Evolutionary conservation across 1,284 basidiomycete species (phyloP), one percentile per base, ranked within the genome.

Genomic region (Trametes sp.): DNA sequence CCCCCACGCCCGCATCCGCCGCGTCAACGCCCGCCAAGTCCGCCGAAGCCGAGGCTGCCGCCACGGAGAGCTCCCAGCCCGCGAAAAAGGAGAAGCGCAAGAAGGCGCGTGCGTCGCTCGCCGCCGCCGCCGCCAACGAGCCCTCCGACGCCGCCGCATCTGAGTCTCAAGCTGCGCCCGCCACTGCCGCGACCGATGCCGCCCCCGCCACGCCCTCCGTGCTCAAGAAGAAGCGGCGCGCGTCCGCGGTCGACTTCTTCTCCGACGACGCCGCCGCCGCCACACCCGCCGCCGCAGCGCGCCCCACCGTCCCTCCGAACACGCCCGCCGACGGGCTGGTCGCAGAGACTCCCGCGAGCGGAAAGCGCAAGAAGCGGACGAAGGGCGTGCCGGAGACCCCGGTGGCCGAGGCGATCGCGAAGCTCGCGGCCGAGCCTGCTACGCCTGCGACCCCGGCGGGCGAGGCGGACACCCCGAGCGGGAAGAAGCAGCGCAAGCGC

Each of bases 401-500:
- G 2, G 66, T 72, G 26, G 64, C 66, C 54, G 66, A 51, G 10
- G 73, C 73, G 16, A 70, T 73, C 52, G 60, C 62, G 45, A 69
- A 72, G 63, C 69, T 73, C 41, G 62, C 64, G 13, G 72, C 65
- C 19, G 61, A 66, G 53, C 31, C 31, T 33, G 31, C 31, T 5
- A 57, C 59, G 6, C 63, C 54, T 29, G 55, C 57, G 44, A 51
- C 59, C 6, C 59, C 52, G 14, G 11, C 59, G 24, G 61, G 59
- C 21, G 59, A 61, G 24, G 62, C 33, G 29, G 60, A 57, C 49
- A 65, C 56, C 26, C 52, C 62, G 21, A 55, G 56, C 46, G 58
- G 50, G 54, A 69, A 68, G 59, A 71, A 70, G 65, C 38, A 82
- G 68, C 58, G 58, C 21, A 84, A 83, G 72, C 76, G 78, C 67